Evolutionary conservation across 805 yeast genomes (phyloP).

Genomic region (Starmerella sp.): DNA sequence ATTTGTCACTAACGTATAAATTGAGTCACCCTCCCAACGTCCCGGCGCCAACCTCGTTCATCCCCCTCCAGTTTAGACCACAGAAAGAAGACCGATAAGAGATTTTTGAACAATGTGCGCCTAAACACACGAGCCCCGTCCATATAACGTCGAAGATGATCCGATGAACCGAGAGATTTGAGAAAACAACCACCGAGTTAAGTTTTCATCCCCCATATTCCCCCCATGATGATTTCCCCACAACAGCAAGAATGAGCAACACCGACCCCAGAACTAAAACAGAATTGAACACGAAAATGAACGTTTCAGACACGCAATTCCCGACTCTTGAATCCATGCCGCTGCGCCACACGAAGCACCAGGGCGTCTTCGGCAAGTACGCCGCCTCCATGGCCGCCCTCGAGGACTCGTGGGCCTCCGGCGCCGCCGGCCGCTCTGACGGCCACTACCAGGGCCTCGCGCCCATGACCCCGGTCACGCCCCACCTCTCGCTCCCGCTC

Average conservation of each 20-base stretch:
- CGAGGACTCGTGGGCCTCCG: conserved; percentile 23
- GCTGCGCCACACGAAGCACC: conserved; percentile 22
- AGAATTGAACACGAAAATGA: conserved; percentile 4
- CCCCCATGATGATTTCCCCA: conserved; percentile 8
- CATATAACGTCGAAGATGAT: conserved; percentile 7
- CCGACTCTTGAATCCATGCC: conserved; percentile 6
- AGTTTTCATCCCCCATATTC: conserved; percentile 7
- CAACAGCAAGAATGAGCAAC: conserved; percentile 1
- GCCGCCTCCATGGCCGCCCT: conserved; percentile 26
- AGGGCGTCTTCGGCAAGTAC: conserved; percentile 27
- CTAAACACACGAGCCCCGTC: conserved; percentile 13
- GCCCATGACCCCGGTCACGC: conserved; percentile 18
- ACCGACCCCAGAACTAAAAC: conserved; percentile 1
- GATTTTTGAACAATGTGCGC: conserved; percentile 13
- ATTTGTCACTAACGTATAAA: conserved; percentile 13
- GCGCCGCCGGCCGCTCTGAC: neutral
- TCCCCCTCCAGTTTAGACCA: conserved; percentile 13
- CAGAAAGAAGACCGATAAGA: conserved; percentile 3
- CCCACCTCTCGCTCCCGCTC: conserved; percentile 2
- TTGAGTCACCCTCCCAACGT: conserved; percentile 8
- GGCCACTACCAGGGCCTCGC: neutral
- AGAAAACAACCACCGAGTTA: conserved; percentile 2
- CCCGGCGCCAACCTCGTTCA: conserved; percentile 10
- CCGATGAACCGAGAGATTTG: conserved; percentile 6
- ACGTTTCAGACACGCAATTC: neutral